These are phyloP conservation scores for Lactifluus piperatus DNA, from an alignment of 768 basidiomycete species.

Conservation along the genomic window DNA sequence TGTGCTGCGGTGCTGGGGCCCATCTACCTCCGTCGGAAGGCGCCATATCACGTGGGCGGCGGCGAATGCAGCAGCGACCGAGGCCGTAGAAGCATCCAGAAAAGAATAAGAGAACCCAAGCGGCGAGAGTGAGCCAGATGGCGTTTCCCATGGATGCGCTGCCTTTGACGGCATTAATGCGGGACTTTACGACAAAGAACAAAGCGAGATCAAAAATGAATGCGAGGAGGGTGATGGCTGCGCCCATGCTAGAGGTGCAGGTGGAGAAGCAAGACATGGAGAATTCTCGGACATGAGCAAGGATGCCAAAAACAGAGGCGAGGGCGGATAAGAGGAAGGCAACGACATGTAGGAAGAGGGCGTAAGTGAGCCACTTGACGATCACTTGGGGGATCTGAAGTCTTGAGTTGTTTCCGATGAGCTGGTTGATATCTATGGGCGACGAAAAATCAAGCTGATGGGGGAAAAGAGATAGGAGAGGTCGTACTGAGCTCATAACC, in stretches of 20 bases:
- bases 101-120: conserved; percentile 82
- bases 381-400: conserved; percentile 73
- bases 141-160: conserved; percentile 78
- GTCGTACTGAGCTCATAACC: conserved; percentile 81
- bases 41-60: conserved; percentile 37
- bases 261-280: conserved; percentile 79
- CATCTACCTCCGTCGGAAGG: conserved; percentile 20
- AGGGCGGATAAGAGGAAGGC: conserved; percentile 67
- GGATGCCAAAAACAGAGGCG: conserved; percentile 72
- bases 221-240: conserved; percentile 68
- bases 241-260: conserved; percentile 74
- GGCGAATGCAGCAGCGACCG: conserved; percentile 77
- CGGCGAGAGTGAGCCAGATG: conserved; percentile 84
- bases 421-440: conserved; percentile 62
- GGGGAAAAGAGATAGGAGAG: neutral
- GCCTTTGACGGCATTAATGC: conserved; percentile 65
- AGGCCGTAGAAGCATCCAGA: conserved; percentile 81
- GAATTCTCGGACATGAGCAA: conserved; percentile 83
- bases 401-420: conserved; percentile 59
- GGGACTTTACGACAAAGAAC: conserved; percentile 82
- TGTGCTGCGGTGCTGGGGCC: conserved; percentile 18
- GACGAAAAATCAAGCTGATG: neutral
- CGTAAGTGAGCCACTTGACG: conserved; percentile 95
- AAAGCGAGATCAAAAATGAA: conserved; percentile 90
- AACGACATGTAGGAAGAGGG: conserved; percentile 84